phyloP scores from a whole-genome alignment of 2,329 filamentous ascomycete genomes.

The Fusarium sororula region DNA sequence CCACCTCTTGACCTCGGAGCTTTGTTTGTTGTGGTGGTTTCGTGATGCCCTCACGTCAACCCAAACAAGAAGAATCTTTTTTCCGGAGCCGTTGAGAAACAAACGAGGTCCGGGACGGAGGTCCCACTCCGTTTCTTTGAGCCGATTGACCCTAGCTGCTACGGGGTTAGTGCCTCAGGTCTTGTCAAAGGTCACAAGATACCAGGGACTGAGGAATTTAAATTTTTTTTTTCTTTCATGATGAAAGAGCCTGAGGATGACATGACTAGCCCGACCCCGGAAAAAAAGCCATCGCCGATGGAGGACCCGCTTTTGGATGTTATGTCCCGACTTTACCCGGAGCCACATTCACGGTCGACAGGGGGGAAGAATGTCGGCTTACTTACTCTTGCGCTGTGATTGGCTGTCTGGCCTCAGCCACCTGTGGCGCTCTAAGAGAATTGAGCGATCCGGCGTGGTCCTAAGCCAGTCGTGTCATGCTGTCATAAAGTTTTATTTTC shows the following conservation, averaged over 20 bases:
- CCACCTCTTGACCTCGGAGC: slow-evolving; percentile 14
- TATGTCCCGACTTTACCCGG: slow-evolving; percentile 50
- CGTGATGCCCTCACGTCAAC: slow-evolving; percentile 32
- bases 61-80: slow-evolving; percentile 36
- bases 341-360: slow-evolving; percentile 20
- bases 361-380: slow-evolving; percentile 19
- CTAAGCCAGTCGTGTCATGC: slow-evolving; percentile 45
- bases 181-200: slow-evolving; percentile 3
- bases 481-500: slow-evolving; percentile 53
- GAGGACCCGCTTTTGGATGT: background rate
- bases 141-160: background rate
- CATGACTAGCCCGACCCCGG: slow-evolving; percentile 37
- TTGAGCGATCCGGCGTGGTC: slow-evolving; percentile 12
- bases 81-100: slow-evolving; percentile 33
- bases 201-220: background rate
- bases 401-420: slow-evolving; percentile 44
- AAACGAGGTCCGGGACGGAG: slow-evolving; percentile 14
- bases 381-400: slow-evolving; percentile 44
- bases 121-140: slow-evolving; percentile 30
- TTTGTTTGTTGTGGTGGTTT: slow-evolving; percentile 19
- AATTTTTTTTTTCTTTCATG: slow-evolving; percentile 1
- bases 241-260: slow-evolving; percentile 27
- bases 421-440: slow-evolving; percentile 25
- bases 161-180: slow-evolving; percentile 1
- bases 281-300: slow-evolving; percentile 15